Percentiles rank a stretch among this genome's conserved stretches.
These are phyloP conservation scores for Picochlorum sp. DNA, from an alignment of 139 green algal genomes.

Conservation along the genomic window DNA sequence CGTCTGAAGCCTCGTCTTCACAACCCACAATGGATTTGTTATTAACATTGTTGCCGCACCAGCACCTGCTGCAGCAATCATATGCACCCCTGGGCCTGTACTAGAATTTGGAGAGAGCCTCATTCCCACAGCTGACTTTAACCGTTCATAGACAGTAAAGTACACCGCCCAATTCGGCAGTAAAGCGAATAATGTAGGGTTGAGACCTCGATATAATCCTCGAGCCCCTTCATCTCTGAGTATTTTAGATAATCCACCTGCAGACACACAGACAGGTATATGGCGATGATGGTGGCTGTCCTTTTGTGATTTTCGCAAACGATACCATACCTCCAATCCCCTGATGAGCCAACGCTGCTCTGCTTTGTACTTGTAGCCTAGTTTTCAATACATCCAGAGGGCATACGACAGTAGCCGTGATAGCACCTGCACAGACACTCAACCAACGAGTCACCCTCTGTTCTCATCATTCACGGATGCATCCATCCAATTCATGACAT, in stretches of 20 bases:
- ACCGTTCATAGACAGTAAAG: conserved; percentile 84
- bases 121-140: conserved; percentile 53
- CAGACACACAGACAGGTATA: not conserved
- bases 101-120: conserved; percentile 13
- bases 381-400: conserved; percentile 97
- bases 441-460: not conserved
- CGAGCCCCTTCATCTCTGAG: conserved; percentile 64
- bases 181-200: conserved; percentile 86
- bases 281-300: not conserved
- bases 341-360: conserved; percentile 23
- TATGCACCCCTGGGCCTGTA: conserved; percentile 45
- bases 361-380: conserved; percentile 79
- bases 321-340: conserved; percentile 49
- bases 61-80: conserved; percentile 71
- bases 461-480: not conserved
- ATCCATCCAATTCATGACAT: not conserved
- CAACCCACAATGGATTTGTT: conserved; percentile 95
- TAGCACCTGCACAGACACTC: conserved; percentile 40
- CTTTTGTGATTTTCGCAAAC: not conserved
- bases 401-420: conserved; percentile 91
- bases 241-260: conserved; percentile 70
- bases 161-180: conserved; percentile 98
- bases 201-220: conserved; percentile 86
- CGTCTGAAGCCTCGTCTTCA: conserved; percentile 89
- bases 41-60: conserved; percentile 75